Conservation (phyloP, 129 eudicot genomes). For the Arctium minus region DNA sequence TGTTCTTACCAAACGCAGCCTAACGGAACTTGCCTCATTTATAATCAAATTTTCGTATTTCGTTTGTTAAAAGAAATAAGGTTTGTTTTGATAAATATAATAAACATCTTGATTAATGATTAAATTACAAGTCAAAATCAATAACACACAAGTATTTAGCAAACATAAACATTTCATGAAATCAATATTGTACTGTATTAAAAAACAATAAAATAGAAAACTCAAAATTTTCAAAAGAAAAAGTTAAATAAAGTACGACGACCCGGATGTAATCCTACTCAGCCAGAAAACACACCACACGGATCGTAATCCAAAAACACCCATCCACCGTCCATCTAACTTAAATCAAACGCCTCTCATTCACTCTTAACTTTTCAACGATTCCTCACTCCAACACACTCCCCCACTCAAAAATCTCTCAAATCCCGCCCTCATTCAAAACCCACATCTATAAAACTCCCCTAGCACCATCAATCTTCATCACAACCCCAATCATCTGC, state of each 20-base stretch:
- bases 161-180: background rate
- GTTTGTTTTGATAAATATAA: no score
- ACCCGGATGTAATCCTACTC: background rate
- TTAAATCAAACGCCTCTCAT: constrained; percentile 28
- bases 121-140: no score
- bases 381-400: background rate
- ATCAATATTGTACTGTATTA: background rate
- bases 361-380: background rate
- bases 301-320: background rate
- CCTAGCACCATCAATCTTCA: background rate
- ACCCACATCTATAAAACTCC: constrained; percentile 14
- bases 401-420: background rate
- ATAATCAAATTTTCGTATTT: no score
- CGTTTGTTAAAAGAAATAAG: no score
- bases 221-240: background rate
- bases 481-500: background rate
- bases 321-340: constrained; percentile 16
- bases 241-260: background rate
- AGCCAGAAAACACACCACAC: constrained; percentile 34
- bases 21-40: no score
- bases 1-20: no score
- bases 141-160: no score
- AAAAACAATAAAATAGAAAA: background rate
- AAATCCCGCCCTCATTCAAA: constrained; percentile 18
- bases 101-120: no score